Base-by-base conservation (phyloP, 306 rosid species). In the Cucurbita moschata region DNA sequence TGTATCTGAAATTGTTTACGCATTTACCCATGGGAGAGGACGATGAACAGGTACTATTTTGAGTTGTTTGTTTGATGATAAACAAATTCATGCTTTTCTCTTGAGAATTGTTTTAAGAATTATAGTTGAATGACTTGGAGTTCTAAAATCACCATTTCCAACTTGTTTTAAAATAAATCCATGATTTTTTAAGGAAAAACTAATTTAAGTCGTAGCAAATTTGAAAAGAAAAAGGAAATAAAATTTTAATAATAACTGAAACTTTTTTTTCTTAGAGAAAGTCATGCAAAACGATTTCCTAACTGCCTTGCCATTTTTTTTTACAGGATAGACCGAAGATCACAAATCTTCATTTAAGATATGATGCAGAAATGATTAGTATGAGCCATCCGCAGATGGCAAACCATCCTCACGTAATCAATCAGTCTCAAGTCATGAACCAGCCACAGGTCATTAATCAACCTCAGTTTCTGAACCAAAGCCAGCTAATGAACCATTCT, bases 381-480 rank as follows among this genome's bases (percentile, higher is more conserved):
- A 23, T 62, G 74, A 35, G 71, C 74, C 79, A 75, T 39, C 80
- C 77, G 39, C 81, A 66, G 52, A 75, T 75, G 73, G 57, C 43
- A 19, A 63, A 75, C 59, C 77, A 50, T n/a, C 54, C 54, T 50
- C 54, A 50, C 15, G 54, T 50, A 50, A 50, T 50, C 54, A 50
- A 50, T 50, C 54, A 50, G 54, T 50, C 54, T 14, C 54, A 50
- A 50, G 54, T 49, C 15, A 50, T 50, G 54, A 50, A 50, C 54
- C 54, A 79, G 64, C 52, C 78, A 10, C 79, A 60, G 79, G 43
- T 81, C 66, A 78, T 81, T 72, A 66, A 58, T 78, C 79, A 78
- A n/a, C 76, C 81, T 69, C 79, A 72, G 53, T 67, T 61, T 38
- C 47, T 75, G 61, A 62, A 35, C 70, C 77, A 79, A 63, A 18